Evolutionary conservation across 805 yeast genomes (phyloP).

Genomic region (Lachancea lanzarotensis): DNA sequence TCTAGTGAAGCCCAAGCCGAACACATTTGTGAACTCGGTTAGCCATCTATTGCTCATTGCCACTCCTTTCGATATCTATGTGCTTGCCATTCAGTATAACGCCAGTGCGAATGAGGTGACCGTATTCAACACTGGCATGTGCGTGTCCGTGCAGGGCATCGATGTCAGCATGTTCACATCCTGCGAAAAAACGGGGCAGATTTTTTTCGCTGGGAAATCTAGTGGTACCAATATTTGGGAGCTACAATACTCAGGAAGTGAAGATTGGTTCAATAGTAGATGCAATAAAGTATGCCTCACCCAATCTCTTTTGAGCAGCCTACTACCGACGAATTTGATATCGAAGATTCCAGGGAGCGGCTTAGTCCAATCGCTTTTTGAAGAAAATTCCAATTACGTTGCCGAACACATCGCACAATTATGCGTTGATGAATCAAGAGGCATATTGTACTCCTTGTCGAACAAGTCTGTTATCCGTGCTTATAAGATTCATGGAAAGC

Average conservation of each 20-base stretch:
- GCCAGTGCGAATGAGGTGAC: constrained; percentile 44
- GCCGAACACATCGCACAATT: constrained; percentile 61
- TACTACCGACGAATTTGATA: constrained; percentile 40
- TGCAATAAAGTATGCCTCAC: constrained; percentile 82
- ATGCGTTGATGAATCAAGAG: constrained; percentile 70
- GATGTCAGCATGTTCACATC: constrained; percentile 57
- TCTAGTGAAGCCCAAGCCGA: constrained; percentile 73
- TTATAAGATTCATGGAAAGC: constrained; percentile 45
- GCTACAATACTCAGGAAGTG: constrained; percentile 71
- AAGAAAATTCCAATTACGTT: constrained; percentile 27
- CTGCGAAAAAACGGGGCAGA: constrained; percentile 61
- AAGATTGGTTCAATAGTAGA: constrained; percentile 80
- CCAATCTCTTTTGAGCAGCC: constrained; percentile 49
- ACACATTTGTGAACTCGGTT: constrained; percentile 73
- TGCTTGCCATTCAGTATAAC: constrained; percentile 62
- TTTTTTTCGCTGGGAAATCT: constrained; percentile 76
- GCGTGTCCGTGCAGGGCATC: constrained; percentile 73
- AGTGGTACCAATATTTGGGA: constrained; percentile 84
- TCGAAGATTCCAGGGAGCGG: constrained; percentile 34
- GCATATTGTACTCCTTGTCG: constrained; percentile 73
- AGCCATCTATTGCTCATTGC: constrained; percentile 67
- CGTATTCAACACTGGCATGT: constrained; percentile 75
- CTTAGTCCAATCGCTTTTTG: constrained; percentile 32
- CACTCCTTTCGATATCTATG: constrained; percentile 71
- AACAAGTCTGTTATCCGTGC: constrained; percentile 76